A percentile compares a stretch with the other conserved stretches of the same genome.
These are phyloP conservation scores for Paraphoma chrysanthemicola DNA, from an alignment of 2,329 filamentous ascomycete species.

Conservation along the genomic window DNA sequence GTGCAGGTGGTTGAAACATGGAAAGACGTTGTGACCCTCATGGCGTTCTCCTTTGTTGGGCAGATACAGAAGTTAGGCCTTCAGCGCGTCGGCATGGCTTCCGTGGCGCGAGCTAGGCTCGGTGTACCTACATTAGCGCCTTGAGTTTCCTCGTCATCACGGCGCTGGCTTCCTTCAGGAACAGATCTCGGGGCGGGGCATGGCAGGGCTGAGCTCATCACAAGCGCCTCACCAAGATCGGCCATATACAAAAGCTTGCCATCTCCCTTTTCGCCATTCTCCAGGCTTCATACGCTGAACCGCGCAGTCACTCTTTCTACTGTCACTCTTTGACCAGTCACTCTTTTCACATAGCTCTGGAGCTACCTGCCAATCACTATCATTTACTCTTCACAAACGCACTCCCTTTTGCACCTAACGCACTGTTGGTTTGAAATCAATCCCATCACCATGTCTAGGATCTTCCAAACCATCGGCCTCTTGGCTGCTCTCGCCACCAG, in stretches of 20 bases:
- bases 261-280: conserved; percentile 7
- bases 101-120: conserved; percentile 5
- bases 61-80: not conserved
- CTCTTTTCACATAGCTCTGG: conserved; percentile 39
- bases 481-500: conserved; percentile 34
- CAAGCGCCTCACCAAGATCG: conserved; percentile 9
- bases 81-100: not conserved
- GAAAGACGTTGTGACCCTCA: conserved; percentile 2
- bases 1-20: conserved; percentile 5
- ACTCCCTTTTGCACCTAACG: not conserved
- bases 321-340: conserved; percentile 34
- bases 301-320: conserved; percentile 28
- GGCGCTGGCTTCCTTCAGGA: conserved; percentile 11
- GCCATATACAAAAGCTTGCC: conserved; percentile 23
- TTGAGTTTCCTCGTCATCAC: conserved; percentile 11
- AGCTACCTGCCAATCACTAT: conserved; percentile 30
- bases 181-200: conserved; percentile 5
- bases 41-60: not conserved
- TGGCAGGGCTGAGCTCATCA: conserved; percentile 13
- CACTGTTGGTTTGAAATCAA: not conserved
- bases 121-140: conserved; percentile 28
- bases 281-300: conserved; percentile 12
- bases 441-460: conserved; percentile 31
- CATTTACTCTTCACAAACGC: conserved; percentile 16
- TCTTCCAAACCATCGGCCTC: conserved; percentile 34